Percentiles rank a stretch among this genome's conserved stretches.
These are phyloP conservation scores for Cladosporium sp. DNA, from an alignment of 2,329 filamentous ascomycete genomes.

Conservation along the genomic window DNA sequence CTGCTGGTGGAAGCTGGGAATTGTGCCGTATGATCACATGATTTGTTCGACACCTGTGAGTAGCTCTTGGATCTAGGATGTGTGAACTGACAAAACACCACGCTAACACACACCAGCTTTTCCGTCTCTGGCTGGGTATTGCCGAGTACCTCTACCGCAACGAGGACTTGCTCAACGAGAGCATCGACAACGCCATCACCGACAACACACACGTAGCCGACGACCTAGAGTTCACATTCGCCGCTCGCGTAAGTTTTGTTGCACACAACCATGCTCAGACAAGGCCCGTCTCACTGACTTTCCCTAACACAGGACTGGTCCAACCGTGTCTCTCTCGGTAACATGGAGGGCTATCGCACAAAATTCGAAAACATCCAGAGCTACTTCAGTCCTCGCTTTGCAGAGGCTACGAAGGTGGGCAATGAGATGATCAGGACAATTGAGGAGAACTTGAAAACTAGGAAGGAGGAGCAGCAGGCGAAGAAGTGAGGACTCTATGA, in stretches of 20 bases:
- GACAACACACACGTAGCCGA: conserved; percentile 93
- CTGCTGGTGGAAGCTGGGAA: conserved; percentile 92
- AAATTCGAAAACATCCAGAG: conserved; percentile 86
- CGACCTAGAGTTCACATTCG: conserved; percentile 97
- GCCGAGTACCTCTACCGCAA: conserved; percentile 94
- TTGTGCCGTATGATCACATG: conserved; percentile 98
- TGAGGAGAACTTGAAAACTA: conserved; percentile 67
- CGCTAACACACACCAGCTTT: conserved; percentile 58
- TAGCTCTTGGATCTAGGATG: conserved; percentile 21
- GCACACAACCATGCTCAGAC: neutral
- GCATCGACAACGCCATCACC: conserved; percentile 80
- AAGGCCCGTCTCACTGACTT: neutral
- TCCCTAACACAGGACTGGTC: conserved; percentile 69
- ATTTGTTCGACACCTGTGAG: conserved; percentile 89
- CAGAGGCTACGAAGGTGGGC: conserved; percentile 81
- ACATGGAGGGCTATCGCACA: conserved; percentile 91
- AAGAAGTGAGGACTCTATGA: neutral
- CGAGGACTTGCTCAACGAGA: conserved; percentile 75
- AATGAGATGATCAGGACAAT: conserved; percentile 98
- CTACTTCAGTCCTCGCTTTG: conserved; percentile 90
- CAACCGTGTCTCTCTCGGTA: conserved; percentile 84
- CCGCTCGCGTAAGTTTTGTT: conserved; percentile 64
- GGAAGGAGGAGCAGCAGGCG: conserved; percentile 22
- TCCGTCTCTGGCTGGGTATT: conserved; percentile 95
- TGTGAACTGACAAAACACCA: neutral